Conservation (phyloP, 129 eudicot genomes). For the Tagetes patula region DNA sequence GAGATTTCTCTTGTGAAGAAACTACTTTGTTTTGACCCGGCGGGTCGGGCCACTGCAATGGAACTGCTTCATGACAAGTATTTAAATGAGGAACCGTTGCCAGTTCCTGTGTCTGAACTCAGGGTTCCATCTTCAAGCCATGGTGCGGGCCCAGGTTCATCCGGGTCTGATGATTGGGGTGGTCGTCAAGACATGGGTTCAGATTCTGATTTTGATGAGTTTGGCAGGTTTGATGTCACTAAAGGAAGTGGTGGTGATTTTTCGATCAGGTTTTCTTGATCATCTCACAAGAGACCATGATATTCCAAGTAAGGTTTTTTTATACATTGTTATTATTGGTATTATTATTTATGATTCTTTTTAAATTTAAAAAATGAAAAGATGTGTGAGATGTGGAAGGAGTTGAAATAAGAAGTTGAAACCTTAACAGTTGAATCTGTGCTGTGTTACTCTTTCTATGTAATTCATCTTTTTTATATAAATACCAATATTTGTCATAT, state of each 20-base stretch:
- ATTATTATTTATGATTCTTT: constrained; percentile 6
- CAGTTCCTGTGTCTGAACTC: constrained; percentile 60
- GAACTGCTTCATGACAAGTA: constrained; percentile 91
- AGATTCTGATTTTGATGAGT: constrained; percentile 83
- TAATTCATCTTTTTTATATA: not conserved
- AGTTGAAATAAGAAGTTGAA: constrained; percentile 6
- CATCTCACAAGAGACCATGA: not conserved
- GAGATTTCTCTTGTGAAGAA: constrained; percentile 64
- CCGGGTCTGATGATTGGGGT: constrained; percentile 53
- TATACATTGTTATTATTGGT: not conserved
- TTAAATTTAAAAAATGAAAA: constrained; percentile 21
- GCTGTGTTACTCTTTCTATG: not conserved
- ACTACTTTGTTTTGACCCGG: constrained; percentile 69
- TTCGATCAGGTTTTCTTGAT: constrained; percentile 63
- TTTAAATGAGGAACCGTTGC: constrained; percentile 78
- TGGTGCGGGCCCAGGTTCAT: constrained; percentile 48
- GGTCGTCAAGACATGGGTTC: constrained; percentile 47
- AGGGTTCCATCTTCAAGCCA: constrained; percentile 55
- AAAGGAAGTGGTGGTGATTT: constrained; percentile 50
- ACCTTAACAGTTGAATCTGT: not conserved
- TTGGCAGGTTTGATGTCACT: constrained; percentile 52
- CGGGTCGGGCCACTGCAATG: constrained; percentile 84
- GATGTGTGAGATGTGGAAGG: constrained; percentile 18
- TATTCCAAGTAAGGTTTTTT: not conserved
- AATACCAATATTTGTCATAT: not conserved